A percentile compares a stretch with the other conserved stretches of the same genome.
Conservation (phyloP, 2,329 filamentous ascomycete species). For the Aureobasidium sp. region DNA sequence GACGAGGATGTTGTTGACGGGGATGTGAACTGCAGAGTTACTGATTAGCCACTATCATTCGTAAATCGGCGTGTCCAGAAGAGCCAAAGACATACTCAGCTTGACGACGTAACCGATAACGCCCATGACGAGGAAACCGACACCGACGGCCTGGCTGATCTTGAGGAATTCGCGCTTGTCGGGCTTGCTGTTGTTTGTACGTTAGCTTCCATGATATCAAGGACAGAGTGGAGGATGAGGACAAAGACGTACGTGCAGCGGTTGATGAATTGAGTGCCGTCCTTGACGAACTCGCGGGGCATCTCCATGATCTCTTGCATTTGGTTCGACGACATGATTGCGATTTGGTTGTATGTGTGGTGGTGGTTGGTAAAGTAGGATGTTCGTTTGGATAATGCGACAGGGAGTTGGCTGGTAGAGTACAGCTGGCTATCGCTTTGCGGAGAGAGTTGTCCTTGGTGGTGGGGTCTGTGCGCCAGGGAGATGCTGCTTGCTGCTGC, state of each 20-base stretch:
- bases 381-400: background rate
- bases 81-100: no score
- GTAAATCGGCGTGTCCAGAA: no score
- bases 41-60: no score
- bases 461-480: background rate
- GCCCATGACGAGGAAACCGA: constrained; percentile 65
- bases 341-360: background rate
- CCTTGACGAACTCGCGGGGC: constrained; percentile 29
- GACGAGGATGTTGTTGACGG: constrained; percentile 64
- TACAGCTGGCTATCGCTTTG: constrained; percentile 6
- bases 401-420: background rate
- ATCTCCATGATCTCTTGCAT: constrained; percentile 15
- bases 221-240: background rate
- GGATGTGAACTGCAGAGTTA: constrained; percentile 58
- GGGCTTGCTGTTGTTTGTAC: constrained; percentile 22
- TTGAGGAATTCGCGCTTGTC: constrained; percentile 53
- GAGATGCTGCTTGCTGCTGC: background rate
- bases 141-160: constrained; percentile 59
- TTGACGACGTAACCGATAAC: constrained; percentile 65
- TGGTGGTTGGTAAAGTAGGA: background rate
- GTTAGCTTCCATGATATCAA: background rate
- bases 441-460: background rate
- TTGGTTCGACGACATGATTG: constrained; percentile 11
- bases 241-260: constrained; percentile 39
- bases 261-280: constrained; percentile 44